Evolutionary conservation across 2,329 filamentous ascomycete species (phyloP).

Genomic region (Pyrenophora teres): DNA sequence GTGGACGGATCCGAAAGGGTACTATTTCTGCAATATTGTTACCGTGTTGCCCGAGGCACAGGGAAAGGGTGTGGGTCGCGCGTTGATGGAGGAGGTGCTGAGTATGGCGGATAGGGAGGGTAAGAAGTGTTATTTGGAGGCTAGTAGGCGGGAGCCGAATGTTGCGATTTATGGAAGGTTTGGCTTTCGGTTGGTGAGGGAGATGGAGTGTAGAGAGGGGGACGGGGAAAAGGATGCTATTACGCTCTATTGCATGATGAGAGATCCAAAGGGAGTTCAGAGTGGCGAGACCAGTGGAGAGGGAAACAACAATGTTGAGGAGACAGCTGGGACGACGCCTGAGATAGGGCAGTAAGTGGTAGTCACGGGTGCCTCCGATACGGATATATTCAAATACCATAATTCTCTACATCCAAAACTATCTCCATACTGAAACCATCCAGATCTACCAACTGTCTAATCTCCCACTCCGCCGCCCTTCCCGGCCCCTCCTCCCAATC

Average conservation of each 20-base stretch:
- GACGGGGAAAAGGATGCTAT: conserved; percentile 54
- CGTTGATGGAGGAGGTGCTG: conserved; percentile 67
- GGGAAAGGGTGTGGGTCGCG: conserved; percentile 68
- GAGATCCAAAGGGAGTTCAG: conserved; percentile 37
- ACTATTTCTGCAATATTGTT: conserved; percentile 79
- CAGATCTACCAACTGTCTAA: conserved; percentile 12
- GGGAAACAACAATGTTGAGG: background rate
- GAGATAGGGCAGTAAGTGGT: background rate
- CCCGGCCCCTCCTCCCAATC: conserved; percentile 32
- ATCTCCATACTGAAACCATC: background rate
- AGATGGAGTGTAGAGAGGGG: conserved; percentile 69
- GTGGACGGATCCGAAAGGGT: conserved; percentile 69
- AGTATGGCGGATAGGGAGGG: conserved; percentile 67
- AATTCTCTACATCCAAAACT: background rate
- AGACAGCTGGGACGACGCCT: background rate
- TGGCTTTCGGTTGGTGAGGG: conserved; percentile 67
- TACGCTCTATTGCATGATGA: conserved; percentile 54
- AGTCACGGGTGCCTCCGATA: too few species aligned
- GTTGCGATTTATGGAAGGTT: conserved; percentile 71
- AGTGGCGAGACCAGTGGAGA: background rate
- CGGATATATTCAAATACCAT: background rate
- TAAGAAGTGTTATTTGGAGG: conserved; percentile 71
- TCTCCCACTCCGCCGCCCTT: conserved; percentile 28
- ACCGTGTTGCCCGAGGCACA: conserved; percentile 69
- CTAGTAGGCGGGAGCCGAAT: conserved; percentile 69